phyloP scores from a whole-genome alignment of 169 alveolate species.

The Babesia divergens region DNA sequence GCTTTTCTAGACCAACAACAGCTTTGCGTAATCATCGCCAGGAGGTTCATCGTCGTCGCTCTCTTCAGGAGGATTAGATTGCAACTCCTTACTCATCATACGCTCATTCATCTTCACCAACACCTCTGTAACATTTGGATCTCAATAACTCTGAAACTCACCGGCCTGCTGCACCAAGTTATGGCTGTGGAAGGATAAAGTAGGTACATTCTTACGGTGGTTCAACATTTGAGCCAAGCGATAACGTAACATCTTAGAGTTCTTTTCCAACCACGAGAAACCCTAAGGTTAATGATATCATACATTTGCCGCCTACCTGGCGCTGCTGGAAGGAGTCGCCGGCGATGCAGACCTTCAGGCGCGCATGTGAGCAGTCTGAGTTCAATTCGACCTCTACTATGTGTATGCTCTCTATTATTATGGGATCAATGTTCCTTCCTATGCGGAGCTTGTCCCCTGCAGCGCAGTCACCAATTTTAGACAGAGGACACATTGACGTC shows the following conservation, averaged over 20 bases:
- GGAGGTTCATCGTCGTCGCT: background rate
- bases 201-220: constrained; percentile 58
- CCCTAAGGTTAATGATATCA: constrained; percentile 6
- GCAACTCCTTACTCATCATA: background rate
- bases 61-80: background rate
- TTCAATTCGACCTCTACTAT: constrained; percentile 38
- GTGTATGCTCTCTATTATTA: constrained; percentile 33
- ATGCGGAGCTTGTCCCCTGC: constrained; percentile 32
- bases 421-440: constrained; percentile 45
- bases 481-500: background rate
- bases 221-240: constrained; percentile 42
- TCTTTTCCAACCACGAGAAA: constrained; percentile 52
- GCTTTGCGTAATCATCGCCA: background rate
- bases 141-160: background rate
- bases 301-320: constrained; percentile 16
- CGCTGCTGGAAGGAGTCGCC: constrained; percentile 64
- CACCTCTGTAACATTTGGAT: constrained; percentile 13
- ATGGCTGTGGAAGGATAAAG: constrained; percentile 36
- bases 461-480: background rate
- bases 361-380: constrained; percentile 61
- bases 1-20: background rate
- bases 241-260: constrained; percentile 41
- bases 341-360: constrained; percentile 33
- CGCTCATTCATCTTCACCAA: constrained; percentile 33
- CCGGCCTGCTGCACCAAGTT: constrained; percentile 44